Percentiles rank a stretch among this genome's conserved stretches.
phyloP scores from a whole-genome alignment of 2,329 filamentous ascomycete species.

The Orbilia quercus region DNA sequence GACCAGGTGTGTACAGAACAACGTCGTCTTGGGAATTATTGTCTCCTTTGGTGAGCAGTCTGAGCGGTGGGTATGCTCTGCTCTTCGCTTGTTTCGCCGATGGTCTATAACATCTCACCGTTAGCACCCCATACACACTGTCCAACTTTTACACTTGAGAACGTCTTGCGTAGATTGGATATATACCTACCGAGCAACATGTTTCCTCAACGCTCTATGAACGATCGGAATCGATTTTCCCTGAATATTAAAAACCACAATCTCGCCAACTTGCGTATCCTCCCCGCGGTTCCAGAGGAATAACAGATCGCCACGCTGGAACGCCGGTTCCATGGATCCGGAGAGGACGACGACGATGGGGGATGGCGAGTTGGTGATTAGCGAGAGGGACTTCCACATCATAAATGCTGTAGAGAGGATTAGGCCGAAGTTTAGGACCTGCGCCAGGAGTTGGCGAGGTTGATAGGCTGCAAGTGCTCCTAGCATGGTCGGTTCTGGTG shows the following conservation, averaged over 20 bases:
- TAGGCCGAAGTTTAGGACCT: slow-evolving; percentile 89
- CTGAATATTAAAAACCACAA: slow-evolving; percentile 84
- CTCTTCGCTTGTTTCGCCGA: slow-evolving; percentile 21
- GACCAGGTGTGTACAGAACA: slow-evolving; percentile 84
- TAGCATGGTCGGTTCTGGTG: slow-evolving; percentile 69
- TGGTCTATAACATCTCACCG: too few relatives aligned
- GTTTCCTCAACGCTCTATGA: slow-evolving; percentile 83
- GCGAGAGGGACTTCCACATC: slow-evolving; percentile 91
- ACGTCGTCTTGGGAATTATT: slow-evolving; percentile 96
- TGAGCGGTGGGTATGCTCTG: slow-evolving; percentile 66
- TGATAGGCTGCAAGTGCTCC: slow-evolving; percentile 74
- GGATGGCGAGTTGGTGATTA: slow-evolving; percentile 78
- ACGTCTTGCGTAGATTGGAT: too few relatives aligned
- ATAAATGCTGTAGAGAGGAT: slow-evolving; percentile 93
- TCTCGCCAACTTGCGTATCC: slow-evolving; percentile 74
- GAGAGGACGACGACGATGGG: slow-evolving; percentile 87
- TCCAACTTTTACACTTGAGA: too few relatives aligned
- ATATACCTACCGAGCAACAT: slow-evolving; percentile 69
- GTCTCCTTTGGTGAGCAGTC: slow-evolving; percentile 95
- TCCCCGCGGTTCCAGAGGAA: slow-evolving; percentile 80
- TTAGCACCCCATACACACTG: too few relatives aligned
- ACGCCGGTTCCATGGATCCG: slow-evolving; percentile 85
- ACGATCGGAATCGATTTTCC: slow-evolving; percentile 98
- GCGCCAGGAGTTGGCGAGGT: slow-evolving; percentile 81
- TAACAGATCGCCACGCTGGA: slow-evolving; percentile 80